Evolutionary conservation across 345 rosid genomes (phyloP).

Genomic region (Populus nigra): DNA sequence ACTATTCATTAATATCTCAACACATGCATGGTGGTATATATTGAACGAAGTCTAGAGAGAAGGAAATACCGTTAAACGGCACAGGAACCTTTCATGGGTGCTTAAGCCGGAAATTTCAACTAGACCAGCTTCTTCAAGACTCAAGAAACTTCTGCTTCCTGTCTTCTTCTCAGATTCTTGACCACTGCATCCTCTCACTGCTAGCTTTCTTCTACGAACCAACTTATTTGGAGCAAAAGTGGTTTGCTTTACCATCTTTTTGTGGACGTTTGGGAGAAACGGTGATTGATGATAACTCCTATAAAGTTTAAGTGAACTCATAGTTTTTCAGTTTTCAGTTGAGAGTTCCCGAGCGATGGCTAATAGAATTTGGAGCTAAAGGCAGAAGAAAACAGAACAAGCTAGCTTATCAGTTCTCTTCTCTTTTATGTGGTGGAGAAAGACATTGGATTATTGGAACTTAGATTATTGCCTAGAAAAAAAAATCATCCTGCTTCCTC

Average conservation of each 20-base stretch:
- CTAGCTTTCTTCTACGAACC: constrained; percentile 9
- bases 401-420: no score
- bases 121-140: constrained; percentile 84
- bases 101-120: constrained; percentile 76
- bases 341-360: not conserved
- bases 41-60: not conserved
- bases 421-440: no score
- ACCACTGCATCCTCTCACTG: constrained; percentile 34
- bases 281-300: constrained; percentile 23
- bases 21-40: not conserved
- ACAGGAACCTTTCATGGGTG: constrained; percentile 79
- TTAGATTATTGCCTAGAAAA: no score
- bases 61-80: constrained; percentile 72
- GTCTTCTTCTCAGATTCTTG: constrained; percentile 34
- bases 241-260: not conserved
- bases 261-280: constrained; percentile 15
- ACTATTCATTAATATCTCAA: no score
- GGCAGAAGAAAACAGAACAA: not conserved
- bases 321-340: not conserved
- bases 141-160: constrained; percentile 54
- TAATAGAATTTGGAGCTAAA: not conserved
- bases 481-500: no score
- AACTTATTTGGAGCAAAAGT: constrained; percentile 12
- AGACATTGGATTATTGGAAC: no score
- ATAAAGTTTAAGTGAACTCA: constrained; percentile 27